Evolutionary conservation across 106 monocot genomes (phyloP).

Genomic region (Platanthera zijinensis): DNA sequence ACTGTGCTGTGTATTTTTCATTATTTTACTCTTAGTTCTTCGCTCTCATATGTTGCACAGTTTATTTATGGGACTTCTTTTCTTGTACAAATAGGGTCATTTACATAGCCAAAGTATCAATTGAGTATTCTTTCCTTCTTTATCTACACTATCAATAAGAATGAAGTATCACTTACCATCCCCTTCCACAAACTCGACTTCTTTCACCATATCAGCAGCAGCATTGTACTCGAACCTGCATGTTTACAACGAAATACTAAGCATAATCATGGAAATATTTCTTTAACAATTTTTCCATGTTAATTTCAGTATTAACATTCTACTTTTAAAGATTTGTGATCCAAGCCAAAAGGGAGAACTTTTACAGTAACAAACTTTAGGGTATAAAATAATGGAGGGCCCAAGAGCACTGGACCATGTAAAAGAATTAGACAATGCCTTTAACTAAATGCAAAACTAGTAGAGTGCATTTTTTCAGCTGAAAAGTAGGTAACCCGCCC

Average conservation of each 20-base stretch:
- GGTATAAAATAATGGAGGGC: not conserved
- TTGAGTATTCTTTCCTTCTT: no score
- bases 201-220: slow-evolving; percentile 64
- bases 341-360: not conserved
- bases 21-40: no score
- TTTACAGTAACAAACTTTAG: not conserved
- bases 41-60: no score
- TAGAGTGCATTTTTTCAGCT: not conserved
- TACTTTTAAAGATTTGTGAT: not conserved
- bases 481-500: no score
- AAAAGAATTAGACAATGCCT: not conserved
- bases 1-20: no score
- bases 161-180: slow-evolving; percentile 45
- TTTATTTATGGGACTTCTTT: no score
- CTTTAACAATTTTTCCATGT: not conserved
- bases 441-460: not conserved
- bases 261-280: not conserved
- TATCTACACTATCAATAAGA: not conserved
- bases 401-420: not conserved
- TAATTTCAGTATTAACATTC: not conserved
- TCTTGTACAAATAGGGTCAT: no score
- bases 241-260: slow-evolving; percentile 1
- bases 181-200: slow-evolving; percentile 62
- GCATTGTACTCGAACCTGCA: slow-evolving; percentile 88
- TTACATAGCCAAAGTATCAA: no score